Evolutionary conservation across 495 filamentous ascomycete genomes (phyloP), one percentile per base, ranked within the genome.

Genomic region (Bacidia rubella): DNA sequence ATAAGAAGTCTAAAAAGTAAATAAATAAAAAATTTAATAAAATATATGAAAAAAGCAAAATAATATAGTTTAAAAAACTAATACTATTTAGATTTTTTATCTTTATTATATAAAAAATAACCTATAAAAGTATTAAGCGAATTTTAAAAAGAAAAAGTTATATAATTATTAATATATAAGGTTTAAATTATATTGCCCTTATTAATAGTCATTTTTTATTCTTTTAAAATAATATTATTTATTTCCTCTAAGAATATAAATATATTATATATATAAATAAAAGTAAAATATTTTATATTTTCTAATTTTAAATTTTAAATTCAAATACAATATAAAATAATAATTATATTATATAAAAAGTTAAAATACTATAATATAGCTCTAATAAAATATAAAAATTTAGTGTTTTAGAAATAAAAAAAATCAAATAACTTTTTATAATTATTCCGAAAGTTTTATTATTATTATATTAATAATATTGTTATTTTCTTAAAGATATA

Each of bases 381-480:
- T 44, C 19, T 44, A 9, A 44, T 44, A 44, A 17, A 17, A 7
- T 44, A 44, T 22, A 44, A 44, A 44, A 44, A 20, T 9, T 44
- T 22, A n/a, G 41, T 44, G 7, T 20, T 44, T 44, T 44, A 44
- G 26, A 26, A 47, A 11, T 32, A 54, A 21, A n/a, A 21, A 25
- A 23, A 54, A 47, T 47, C 47, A 19, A 24, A 52, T 40, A 11
- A 24, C 7, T 23, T 52, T 10, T 22, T 54, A 21, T 42, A 23
- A 11, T 19, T 9, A 12, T 27, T 46, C 7, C 2, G 4, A 11
- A 26, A 47, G 5, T 44, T 44, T 20, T 2, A 19, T 17, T 7
- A 49, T n/a, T 46, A 29, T 10, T 50, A 55, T 24, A 57, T 57
- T 25, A 29, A 57, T 21, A 32, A 57, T 54, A 48, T 54, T 24